Conservation (phyloP, 2,329 filamentous ascomycete genomes). For the Pseudomassariella vexata region DNA sequence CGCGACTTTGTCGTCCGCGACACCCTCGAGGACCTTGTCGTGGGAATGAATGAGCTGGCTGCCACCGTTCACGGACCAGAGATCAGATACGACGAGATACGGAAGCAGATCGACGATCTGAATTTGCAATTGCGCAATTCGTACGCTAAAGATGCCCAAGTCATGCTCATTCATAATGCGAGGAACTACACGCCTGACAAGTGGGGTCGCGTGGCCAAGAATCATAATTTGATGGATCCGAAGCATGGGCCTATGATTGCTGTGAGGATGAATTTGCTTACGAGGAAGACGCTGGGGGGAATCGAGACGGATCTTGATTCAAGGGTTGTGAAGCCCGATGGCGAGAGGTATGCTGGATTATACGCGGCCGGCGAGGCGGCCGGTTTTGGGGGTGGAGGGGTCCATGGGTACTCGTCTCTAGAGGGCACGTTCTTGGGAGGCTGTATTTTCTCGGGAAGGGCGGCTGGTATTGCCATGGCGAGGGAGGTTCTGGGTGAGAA, state of each 20-base stretch:
- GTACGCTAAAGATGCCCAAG: slow-evolving; percentile 55
- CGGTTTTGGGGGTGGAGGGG: slow-evolving; percentile 56
- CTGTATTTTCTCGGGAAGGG: slow-evolving; percentile 56
- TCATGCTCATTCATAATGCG: slow-evolving; percentile 55
- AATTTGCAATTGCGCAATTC: slow-evolving; percentile 51
- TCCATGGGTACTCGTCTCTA: slow-evolving; percentile 56
- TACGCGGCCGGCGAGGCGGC: slow-evolving; percentile 57
- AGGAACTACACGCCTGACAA: slow-evolving; percentile 50
- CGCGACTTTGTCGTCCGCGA: slow-evolving; percentile 55
- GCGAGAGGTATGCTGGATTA: slow-evolving; percentile 44
- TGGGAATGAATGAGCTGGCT: slow-evolving; percentile 53
- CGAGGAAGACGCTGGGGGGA: slow-evolving; percentile 55
- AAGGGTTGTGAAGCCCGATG: slow-evolving; percentile 45
- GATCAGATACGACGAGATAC: slow-evolving; percentile 39
- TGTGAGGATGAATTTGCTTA: slow-evolving; percentile 54
- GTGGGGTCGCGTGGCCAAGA: slow-evolving; percentile 43
- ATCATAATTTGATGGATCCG: slow-evolving; percentile 48
- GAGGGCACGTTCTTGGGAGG: slow-evolving; percentile 59
- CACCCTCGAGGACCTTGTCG: slow-evolving; percentile 47
- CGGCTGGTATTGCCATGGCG: slow-evolving; percentile 49
- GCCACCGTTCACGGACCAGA: slow-evolving; percentile 36
- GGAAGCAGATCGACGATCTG: slow-evolving; percentile 42
- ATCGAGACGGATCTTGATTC: slow-evolving; percentile 54
- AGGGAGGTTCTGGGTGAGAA: slow-evolving; percentile 32
- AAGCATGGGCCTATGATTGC: slow-evolving; percentile 54